phyloP scores from a whole-genome alignment of 768 basidiomycete species.

The Tephrocybe sp. region DNA sequence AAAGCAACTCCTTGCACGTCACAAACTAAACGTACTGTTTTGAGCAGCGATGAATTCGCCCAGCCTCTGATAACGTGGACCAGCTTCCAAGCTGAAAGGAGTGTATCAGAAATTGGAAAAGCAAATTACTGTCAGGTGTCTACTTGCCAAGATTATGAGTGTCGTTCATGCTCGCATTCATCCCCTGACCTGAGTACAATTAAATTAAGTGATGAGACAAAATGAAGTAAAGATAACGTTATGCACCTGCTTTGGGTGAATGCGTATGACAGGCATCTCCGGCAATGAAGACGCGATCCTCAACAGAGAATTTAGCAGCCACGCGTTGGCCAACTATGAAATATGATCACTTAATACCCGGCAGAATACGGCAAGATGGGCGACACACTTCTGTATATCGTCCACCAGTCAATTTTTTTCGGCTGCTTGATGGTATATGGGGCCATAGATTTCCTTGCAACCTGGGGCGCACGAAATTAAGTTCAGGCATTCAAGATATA shows the following conservation, averaged over 20 bases:
- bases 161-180: slow-evolving; percentile 79
- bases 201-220: not conserved
- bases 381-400: slow-evolving; percentile 64
- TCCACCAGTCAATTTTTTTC: slow-evolving; percentile 66
- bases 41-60: slow-evolving; percentile 44
- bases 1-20: not conserved
- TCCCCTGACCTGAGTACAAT: slow-evolving; percentile 54
- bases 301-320: slow-evolving; percentile 55
- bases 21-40: slow-evolving; percentile 42
- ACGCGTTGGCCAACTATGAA: slow-evolving; percentile 69
- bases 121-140: not conserved
- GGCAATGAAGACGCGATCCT: slow-evolving; percentile 71
- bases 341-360: not conserved
- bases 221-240: not conserved
- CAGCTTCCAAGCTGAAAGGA: slow-evolving; percentile 54
- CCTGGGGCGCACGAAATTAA: slow-evolving; percentile 29
- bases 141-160: slow-evolving; percentile 61
- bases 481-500: not conserved
- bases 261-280: slow-evolving; percentile 76
- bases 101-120: not conserved
- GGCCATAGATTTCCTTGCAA: slow-evolving; percentile 50
- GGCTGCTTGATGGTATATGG: slow-evolving; percentile 53
- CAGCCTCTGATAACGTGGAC: slow-evolving; percentile 53
- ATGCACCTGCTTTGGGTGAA: slow-evolving; percentile 60
- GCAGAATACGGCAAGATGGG: not conserved